These are phyloP conservation scores for Clonostachys rosea DNA, from an alignment of 2,329 filamentous ascomycete species.

Conservation along the genomic window DNA sequence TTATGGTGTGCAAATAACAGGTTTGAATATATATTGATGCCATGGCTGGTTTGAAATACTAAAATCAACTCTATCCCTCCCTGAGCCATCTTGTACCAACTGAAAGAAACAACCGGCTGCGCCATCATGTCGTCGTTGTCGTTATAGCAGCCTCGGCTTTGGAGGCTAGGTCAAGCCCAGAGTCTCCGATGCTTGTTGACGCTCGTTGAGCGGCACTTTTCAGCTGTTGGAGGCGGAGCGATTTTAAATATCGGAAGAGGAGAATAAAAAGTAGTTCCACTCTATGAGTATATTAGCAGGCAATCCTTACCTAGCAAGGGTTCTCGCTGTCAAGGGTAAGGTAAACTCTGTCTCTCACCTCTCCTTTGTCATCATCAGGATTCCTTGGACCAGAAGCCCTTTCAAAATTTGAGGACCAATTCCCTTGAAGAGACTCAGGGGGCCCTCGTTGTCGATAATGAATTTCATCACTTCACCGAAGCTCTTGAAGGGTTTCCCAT, in stretches of 20 bases:
- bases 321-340: no score
- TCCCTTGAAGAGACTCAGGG: conserved; percentile 86
- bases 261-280: conserved; percentile 87
- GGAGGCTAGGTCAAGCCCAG: no score
- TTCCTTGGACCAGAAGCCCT: conserved; percentile 86
- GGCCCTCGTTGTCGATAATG: conserved; percentile 84
- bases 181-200: conserved; percentile 30
- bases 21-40: no score
- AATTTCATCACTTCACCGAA: conserved; percentile 95
- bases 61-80: not conserved
- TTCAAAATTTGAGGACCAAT: conserved; percentile 93
- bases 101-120: no score
- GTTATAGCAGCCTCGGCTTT: no score
- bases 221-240: conserved; percentile 65
- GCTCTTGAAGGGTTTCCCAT: conserved; percentile 88
- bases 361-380: conserved; percentile 99
- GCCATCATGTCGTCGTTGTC: no score
- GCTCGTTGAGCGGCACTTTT: conserved; percentile 61
- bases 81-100: not conserved
- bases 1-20: no score
- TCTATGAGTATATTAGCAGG: conserved; percentile 32
- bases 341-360: conserved; percentile 46
- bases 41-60: no score
- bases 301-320: not conserved
- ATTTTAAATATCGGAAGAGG: conserved; percentile 76